Conservation (phyloP, 352 stramenopile genomes). For the Pythium volutum region DNA sequence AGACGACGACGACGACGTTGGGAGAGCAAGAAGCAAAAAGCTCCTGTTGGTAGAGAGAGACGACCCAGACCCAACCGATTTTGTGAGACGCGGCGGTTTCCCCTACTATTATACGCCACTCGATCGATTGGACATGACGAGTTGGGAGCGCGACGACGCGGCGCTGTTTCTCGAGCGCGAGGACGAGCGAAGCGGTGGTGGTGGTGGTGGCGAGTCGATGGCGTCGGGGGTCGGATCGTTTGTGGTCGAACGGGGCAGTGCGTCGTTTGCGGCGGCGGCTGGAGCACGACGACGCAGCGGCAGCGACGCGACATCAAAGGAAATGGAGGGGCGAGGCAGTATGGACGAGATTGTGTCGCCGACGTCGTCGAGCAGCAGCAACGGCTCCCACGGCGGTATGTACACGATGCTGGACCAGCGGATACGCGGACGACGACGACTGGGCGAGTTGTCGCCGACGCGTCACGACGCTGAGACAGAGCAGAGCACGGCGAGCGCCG, state of each 20-base stretch:
- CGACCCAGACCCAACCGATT: no score
- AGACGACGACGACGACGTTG: no score
- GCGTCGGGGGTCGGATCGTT: slow-evolving; percentile 24
- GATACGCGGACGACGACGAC: slow-evolving; percentile 5
- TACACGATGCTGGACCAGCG: slow-evolving; percentile 18
- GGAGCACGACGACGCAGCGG: not conserved
- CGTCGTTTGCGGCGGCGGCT: not conserved
- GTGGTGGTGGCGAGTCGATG: slow-evolving; percentile 9
- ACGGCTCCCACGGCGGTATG: slow-evolving; percentile 22
- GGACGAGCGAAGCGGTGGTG: not conserved
- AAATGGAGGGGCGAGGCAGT: not conserved
- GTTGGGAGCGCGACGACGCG: slow-evolving; percentile 29
- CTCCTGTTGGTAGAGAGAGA: no score
- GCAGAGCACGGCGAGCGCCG: not conserved
- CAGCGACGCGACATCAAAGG: not conserved
- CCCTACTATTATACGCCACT: not conserved
- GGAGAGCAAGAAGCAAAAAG: no score
- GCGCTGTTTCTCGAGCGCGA: slow-evolving; percentile 20
- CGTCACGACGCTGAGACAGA: not conserved
- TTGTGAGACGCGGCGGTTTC: no score
- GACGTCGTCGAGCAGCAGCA: slow-evolving; percentile 32
- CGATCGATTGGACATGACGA: slow-evolving; percentile 17
- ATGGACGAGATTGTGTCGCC: slow-evolving; percentile 27
- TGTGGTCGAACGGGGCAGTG: slow-evolving; percentile 9
- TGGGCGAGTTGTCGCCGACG: not conserved